Evolutionary conservation across 768 basidiomycete species (phyloP).

Genomic region (Chiua virens): DNA sequence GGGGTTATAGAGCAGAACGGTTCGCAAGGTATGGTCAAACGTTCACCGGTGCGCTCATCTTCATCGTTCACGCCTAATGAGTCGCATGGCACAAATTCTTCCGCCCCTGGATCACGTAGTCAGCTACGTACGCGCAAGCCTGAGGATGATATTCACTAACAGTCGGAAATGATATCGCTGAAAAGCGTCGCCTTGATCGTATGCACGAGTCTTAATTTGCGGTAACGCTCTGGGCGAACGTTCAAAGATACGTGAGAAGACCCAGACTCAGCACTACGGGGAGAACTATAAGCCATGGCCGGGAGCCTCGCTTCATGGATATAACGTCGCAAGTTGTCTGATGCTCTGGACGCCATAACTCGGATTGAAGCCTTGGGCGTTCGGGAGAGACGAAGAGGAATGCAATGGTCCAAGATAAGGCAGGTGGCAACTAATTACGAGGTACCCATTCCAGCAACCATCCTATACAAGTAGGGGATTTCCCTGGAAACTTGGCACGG

Average conservation of each 20-base stretch:
- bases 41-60: constrained; percentile 40
- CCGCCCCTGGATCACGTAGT: constrained; percentile 36
- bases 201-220: constrained; percentile 52
- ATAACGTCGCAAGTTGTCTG: constrained; percentile 47
- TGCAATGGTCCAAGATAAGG: neutral
- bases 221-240: constrained; percentile 48
- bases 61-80: constrained; percentile 38
- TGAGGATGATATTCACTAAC: constrained; percentile 31
- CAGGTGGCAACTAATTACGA: neutral
- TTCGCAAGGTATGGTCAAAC: constrained; percentile 45
- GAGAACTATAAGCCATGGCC: constrained; percentile 33
- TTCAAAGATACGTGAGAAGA: constrained; percentile 23
- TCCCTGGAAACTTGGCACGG: constrained; percentile 18
- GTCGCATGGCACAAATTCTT: constrained; percentile 34
- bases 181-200: constrained; percentile 32
- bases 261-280: constrained; percentile 35
- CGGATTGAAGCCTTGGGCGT: neutral
- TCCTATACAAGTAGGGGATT: constrained; percentile 1
- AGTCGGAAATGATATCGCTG: constrained; percentile 34
- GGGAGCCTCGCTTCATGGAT: constrained; percentile 50
- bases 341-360: constrained; percentile 33
- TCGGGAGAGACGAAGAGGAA: neutral
- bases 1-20: constrained; percentile 37
- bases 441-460: neutral
- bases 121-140: neutral